These are phyloP conservation scores for Solanum ahanhuiri DNA, from an alignment of 257 asterid genomes.

Conservation along the genomic window DNA sequence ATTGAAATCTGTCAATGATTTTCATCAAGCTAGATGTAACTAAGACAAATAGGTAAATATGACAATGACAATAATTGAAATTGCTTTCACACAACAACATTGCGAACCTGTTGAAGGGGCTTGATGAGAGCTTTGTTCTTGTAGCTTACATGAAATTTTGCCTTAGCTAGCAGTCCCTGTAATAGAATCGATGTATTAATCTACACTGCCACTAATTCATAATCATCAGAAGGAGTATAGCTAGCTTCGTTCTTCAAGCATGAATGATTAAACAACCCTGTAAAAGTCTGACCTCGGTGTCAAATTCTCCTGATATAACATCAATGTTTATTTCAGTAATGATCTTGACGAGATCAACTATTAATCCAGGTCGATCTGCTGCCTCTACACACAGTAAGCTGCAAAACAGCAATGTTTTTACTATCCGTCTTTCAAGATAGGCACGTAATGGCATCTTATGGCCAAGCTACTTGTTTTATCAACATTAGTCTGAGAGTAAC, in stretches of 20 bases:
- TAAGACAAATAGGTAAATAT: neutral
- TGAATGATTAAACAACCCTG: neutral
- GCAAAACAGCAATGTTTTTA: slow-evolving; percentile 19
- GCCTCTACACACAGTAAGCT: slow-evolving; percentile 82
- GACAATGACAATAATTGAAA: neutral
- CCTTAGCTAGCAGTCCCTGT: slow-evolving; percentile 92
- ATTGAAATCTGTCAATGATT: neutral
- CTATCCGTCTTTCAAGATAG: neutral
- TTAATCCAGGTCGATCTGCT: slow-evolving; percentile 86
- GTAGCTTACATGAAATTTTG: slow-evolving; percentile 90
- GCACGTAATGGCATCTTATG: neutral
- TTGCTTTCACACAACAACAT: neutral
- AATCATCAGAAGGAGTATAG: neutral
- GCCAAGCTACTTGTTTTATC: neutral
- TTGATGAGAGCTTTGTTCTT: slow-evolving; percentile 72
- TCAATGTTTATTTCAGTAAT: slow-evolving; percentile 69
- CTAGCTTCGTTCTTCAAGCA: neutral
- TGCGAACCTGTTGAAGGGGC: slow-evolving; percentile 86
- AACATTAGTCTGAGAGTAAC: neutral
- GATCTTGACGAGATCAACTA: slow-evolving; percentile 88
- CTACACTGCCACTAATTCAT: neutral
- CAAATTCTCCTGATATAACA: slow-evolving; percentile 89
- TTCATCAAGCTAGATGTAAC: neutral
- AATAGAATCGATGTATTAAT: neutral
- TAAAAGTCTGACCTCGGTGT: slow-evolving; percentile 58